A percentile compares a stretch with the other conserved stretches of the same genome.
Conservation (phyloP, 495 filamentous ascomycete genomes). For the Filosporella fistucella region DNA sequence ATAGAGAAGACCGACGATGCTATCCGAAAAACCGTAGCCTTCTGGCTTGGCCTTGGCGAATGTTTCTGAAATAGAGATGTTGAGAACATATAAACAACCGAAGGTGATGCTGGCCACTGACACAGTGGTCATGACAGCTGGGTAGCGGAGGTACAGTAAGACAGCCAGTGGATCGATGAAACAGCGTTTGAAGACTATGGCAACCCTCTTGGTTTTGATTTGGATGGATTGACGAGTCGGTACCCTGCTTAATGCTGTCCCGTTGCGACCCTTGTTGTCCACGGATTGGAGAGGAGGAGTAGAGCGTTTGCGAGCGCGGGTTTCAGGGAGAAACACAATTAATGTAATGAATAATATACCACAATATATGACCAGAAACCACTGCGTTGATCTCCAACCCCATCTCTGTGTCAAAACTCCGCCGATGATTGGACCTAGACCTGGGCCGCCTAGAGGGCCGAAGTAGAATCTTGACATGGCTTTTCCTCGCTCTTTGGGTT, state of each 20-base stretch:
- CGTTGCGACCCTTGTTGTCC: constrained; percentile 19
- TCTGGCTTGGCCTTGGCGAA: constrained; percentile 64
- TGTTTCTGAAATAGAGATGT: constrained; percentile 74
- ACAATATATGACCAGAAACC: constrained; percentile 80
- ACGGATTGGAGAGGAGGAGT: constrained; percentile 6
- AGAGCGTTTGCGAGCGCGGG: constrained; percentile 40
- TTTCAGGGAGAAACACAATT: constrained; percentile 69
- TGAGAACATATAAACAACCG: constrained; percentile 77
- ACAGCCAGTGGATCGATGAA: constrained; percentile 79
- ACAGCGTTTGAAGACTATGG: constrained; percentile 54
- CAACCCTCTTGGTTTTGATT: constrained; percentile 44
- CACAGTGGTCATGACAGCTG: constrained; percentile 75
- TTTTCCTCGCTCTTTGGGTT: constrained; percentile 67
- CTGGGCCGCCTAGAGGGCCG: constrained; percentile 79
- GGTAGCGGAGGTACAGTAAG: constrained; percentile 73
- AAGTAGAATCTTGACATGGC: constrained; percentile 96
- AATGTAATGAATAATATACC: constrained; percentile 57
- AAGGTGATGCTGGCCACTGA: constrained; percentile 82
- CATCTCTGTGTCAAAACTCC: constrained; percentile 66
- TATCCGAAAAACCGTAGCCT: constrained; percentile 71
- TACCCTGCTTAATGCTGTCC: constrained; percentile 43
- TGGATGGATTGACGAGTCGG: constrained; percentile 61
- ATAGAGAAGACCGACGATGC: constrained; percentile 79
- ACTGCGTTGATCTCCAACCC: constrained; percentile 83
- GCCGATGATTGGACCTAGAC: constrained; percentile 83